Evolutionary conservation across 768 basidiomycete genomes (phyloP), one percentile per base, ranked within the genome.

Genomic region (Xerocomellus amylosporus): DNA sequence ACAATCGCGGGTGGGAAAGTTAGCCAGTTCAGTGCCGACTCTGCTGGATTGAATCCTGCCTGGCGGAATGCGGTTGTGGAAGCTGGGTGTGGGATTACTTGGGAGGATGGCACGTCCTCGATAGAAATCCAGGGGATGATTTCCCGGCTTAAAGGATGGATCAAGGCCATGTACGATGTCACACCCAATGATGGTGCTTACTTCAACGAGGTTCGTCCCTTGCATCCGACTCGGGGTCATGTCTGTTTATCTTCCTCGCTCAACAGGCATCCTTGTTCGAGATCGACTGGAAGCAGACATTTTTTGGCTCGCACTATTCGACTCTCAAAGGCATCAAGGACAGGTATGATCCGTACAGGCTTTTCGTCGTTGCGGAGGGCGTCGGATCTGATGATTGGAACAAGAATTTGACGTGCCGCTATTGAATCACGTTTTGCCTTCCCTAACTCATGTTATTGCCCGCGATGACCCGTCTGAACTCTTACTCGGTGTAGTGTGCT

Each of bases 251-350:
- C 8, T 20, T n/a, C 8, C 7, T 12, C 13, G 0, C 26, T 14
- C 2, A 5, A 20, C 45, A 80, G 79, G 80, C 74, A 1, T 77
- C 74, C 0, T 56, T 74, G 41, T 74, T 75, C 39, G 75, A 79
- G 56, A 58, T 58, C 3, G 62, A 79, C 49, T 75, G 71, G 47
- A 62, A 75, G 56, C 58, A 70, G 34, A 68, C 73, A 0, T 81
- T 77, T 68, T 82, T 77, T 53, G 79, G 79, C 2, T 59, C 70
- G 1, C 77, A 82, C 54, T 78, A 79, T 52, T 19, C 57, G 3
- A 64, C 56, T 28, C 64, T 80, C n/a, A 71, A 69, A 56, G 48
- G 54, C 0, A 77, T 82, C 62, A 81, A 82, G 62, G 42, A 59
- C 22, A 46, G 2, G 42, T 60, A 60, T n/a, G 59, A 58, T 40